These are phyloP conservation scores for Amanita brunnescens DNA, from an alignment of 768 basidiomycete species.

Conservation along the genomic window DNA sequence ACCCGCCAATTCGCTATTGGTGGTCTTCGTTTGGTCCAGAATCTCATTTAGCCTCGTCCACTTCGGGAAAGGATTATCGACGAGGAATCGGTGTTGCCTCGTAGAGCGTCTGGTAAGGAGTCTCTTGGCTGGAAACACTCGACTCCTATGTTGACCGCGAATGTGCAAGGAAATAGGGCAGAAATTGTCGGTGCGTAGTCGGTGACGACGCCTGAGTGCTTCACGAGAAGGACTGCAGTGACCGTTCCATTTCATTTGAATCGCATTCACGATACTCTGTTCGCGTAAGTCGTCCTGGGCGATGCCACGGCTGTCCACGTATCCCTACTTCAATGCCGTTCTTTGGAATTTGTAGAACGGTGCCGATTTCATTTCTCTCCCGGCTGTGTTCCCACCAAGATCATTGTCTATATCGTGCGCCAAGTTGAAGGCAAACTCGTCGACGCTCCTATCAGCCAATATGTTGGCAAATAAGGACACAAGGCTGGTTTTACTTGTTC, in stretches of 20 bases:
- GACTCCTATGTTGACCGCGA: conserved; percentile 19
- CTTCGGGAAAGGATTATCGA: conserved; percentile 11
- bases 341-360: conserved; percentile 7
- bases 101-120: conserved; percentile 10
- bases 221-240: conserved; percentile 17
- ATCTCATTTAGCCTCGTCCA: conserved; percentile 7
- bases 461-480: conserved; percentile 13
- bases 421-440: conserved; percentile 3
- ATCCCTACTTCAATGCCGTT: conserved; percentile 13
- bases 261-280: conserved; percentile 15
- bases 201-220: conserved; percentile 14
- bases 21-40: background rate
- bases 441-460: conserved; percentile 2
- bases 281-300: conserved; percentile 17
- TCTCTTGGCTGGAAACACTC: no score
- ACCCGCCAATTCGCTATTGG: background rate
- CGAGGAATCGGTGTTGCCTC: background rate
- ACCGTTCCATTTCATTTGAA: conserved; percentile 11
- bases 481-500: conserved; percentile 12
- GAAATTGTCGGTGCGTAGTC: conserved; percentile 17
- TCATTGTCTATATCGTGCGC: conserved; percentile 7
- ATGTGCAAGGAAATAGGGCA: conserved; percentile 17
- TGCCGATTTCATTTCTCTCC: conserved; percentile 12
- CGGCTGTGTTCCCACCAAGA: conserved; percentile 6
- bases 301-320: conserved; percentile 19